Evolutionary conservation across 768 basidiomycete genomes (phyloP).

Genomic region (Asterophora lycoperdoides): DNA sequence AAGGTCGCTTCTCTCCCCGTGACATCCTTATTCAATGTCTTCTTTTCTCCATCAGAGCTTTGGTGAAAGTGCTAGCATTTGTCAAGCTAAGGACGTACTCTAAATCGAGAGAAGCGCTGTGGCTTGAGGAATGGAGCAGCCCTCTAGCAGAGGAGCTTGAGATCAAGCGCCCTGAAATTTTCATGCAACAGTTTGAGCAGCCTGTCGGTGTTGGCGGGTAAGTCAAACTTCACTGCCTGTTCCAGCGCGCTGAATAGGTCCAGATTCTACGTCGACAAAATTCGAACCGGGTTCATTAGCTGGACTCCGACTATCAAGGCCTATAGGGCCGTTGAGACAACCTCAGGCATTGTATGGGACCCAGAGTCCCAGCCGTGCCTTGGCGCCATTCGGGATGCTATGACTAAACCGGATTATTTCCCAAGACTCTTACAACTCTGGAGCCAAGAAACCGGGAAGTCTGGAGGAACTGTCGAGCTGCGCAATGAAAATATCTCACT

Average conservation of each 20-base stretch:
- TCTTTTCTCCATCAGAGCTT: slow-evolving; percentile 39
- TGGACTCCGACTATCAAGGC: slow-evolving; percentile 66
- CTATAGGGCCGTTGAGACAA: slow-evolving; percentile 43
- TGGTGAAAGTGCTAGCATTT: slow-evolving; percentile 61
- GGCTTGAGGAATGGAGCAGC: slow-evolving; percentile 70
- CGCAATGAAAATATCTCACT: slow-evolving; percentile 44
- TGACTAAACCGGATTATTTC: slow-evolving; percentile 55
- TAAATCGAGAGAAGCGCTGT: slow-evolving; percentile 56
- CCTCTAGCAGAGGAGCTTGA: slow-evolving; percentile 48
- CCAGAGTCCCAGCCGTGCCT: slow-evolving; percentile 45
- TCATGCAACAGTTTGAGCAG: slow-evolving; percentile 43
- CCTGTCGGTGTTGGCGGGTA: slow-evolving; percentile 36
- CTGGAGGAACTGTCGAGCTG: slow-evolving; percentile 47
- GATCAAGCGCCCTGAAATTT: slow-evolving; percentile 44
- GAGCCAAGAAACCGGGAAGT: slow-evolving; percentile 76
- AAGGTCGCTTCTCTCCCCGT: slow-evolving; percentile 6
- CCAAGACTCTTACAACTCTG: slow-evolving; percentile 58
- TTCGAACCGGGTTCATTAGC: slow-evolving; percentile 71
- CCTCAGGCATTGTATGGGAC: slow-evolving; percentile 50
- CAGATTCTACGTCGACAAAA: slow-evolving; percentile 64
- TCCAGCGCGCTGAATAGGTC: slow-evolving; percentile 5
- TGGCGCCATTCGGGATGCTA: slow-evolving; percentile 43
- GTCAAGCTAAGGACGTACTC: slow-evolving; percentile 78
- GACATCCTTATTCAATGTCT: slow-evolving; percentile 1
- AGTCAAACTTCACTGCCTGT: slow-evolving; percentile 12